Base-by-base conservation (phyloP, 768 basidiomycete genomes). In the Cyclocybe cylindracea region DNA sequence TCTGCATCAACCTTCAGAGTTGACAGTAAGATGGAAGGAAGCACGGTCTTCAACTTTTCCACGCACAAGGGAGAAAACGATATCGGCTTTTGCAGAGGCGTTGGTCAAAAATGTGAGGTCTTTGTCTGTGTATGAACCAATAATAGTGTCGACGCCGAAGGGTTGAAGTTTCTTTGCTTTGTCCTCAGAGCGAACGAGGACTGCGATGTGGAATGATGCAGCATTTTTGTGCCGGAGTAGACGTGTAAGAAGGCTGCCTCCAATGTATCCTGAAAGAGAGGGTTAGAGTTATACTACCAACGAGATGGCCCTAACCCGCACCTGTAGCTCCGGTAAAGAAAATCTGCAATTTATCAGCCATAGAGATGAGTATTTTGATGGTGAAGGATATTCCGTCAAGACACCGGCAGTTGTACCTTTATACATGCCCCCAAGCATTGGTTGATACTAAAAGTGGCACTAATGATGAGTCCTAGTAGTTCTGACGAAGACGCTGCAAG, bases 61-160 rank as follows among this genome's bases (percentile, higher is more conserved):
- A 43, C 56, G 7, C 40, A 66, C 64, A 53, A 48, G 46, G 70
- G 73, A 48, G 53, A 67, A 39, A 63, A 61, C 42, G 38, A 75
- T 51, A 39, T 79, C 75, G 2, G 78, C 71, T 43, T 70, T 64
- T 2, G 75, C 72, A 0, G 75, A 73, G 2, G 73, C 62, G 18
- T 70, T 61, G 51, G 72, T 73, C 10, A 84, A 58, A 14, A 53
- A 40, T 31, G 35, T 46, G 16, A 78, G 54, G 3, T 59, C 66
- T 7, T 60, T 49, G 52, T 82, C 75, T 7, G 64, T 56, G 58
- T 78, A 71, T 6, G 78, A 77, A 5, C 81, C 82, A 14, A 73
- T 50, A 5, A 75, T 58, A 1, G 68, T 59, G 14, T 65, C 66
- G 40, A 78, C 55, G 1, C 72, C 71, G 1, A 77, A 53, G 2